Conservation (phyloP, 371 early-diverging fungal genomes). For the Lichtheimia ornata region DNA sequence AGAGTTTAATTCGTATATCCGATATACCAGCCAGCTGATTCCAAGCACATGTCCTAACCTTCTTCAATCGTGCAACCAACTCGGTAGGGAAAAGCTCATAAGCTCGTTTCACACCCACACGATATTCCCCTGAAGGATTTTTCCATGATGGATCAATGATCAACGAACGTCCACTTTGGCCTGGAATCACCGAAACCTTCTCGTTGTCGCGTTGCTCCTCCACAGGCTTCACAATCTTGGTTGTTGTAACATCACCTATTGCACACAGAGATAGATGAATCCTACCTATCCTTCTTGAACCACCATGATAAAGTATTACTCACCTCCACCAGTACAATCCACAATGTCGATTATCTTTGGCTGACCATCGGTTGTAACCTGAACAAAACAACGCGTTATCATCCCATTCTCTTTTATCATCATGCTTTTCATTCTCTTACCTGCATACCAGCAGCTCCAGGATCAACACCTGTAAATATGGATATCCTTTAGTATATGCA, state of each 20-base stretch:
- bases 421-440: slow-evolving; percentile 22
- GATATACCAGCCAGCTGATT: background rate
- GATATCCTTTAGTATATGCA: too few relatives aligned
- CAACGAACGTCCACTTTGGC: slow-evolving; percentile 78
- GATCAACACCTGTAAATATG: slow-evolving; percentile 73
- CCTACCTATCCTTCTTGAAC: too few relatives aligned
- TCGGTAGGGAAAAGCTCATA: slow-evolving; percentile 79
- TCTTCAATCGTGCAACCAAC: slow-evolving; percentile 55
- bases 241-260: slow-evolving; percentile 73
- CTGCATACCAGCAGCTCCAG: slow-evolving; percentile 84
- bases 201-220: slow-evolving; percentile 43
- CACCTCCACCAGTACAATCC: slow-evolving; percentile 88
- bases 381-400: slow-evolving; percentile 5
- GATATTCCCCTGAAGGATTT: slow-evolving; percentile 81
- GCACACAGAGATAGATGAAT: too few relatives aligned
- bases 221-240: slow-evolving; percentile 58
- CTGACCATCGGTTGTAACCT: slow-evolving; percentile 84
- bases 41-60: slow-evolving; percentile 34
- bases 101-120: slow-evolving; percentile 81
- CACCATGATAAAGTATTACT: background rate
- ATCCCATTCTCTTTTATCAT: background rate
- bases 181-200: slow-evolving; percentile 54
- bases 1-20: background rate
- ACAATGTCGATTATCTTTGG: slow-evolving; percentile 90
- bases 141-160: slow-evolving; percentile 71